Conservation (phyloP, 2,329 filamentous ascomycete genomes). For the Epichloe hybrida region DNA sequence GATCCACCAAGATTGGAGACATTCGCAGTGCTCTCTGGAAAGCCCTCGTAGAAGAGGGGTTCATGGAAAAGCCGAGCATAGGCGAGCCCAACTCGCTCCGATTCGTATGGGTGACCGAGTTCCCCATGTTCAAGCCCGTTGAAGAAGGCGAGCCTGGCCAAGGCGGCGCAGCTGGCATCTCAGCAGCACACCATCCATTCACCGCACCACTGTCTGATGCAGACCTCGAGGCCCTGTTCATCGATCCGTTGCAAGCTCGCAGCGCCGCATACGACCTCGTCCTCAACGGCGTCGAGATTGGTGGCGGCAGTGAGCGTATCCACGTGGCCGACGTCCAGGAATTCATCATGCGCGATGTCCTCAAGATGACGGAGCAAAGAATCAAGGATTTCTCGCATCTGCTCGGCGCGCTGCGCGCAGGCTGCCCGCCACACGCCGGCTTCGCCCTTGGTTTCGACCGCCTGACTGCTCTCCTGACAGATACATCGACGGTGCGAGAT, state of each 20-base stretch:
- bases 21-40: constrained; percentile 59
- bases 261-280: constrained; percentile 95
- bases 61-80: constrained; percentile 32
- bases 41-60: constrained; percentile 47
- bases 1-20: constrained; percentile 59
- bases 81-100: constrained; percentile 33
- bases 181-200: constrained; percentile 89
- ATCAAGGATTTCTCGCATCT: constrained; percentile 77
- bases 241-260: constrained; percentile 55
- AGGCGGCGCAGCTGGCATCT: constrained; percentile 66
- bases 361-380: constrained; percentile 60
- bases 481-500: constrained; percentile 66
- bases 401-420: constrained; percentile 65
- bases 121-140: constrained; percentile 79
- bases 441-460: constrained; percentile 89
- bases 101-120: constrained; percentile 79
- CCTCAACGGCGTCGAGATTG: constrained; percentile 86
- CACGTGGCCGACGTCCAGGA: constrained; percentile 74
- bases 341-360: constrained; percentile 68
- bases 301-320: constrained; percentile 85
- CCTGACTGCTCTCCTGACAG: constrained; percentile 65
- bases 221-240: constrained; percentile 63
- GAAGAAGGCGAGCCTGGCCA: constrained; percentile 57
- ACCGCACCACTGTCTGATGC: constrained; percentile 63
- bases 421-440: constrained; percentile 89